A percentile compares a stretch with the other conserved stretches of the same genome.
These are phyloP conservation scores for Quercus dentata DNA, from an alignment of 306 rosid species.

Conservation along the genomic window DNA sequence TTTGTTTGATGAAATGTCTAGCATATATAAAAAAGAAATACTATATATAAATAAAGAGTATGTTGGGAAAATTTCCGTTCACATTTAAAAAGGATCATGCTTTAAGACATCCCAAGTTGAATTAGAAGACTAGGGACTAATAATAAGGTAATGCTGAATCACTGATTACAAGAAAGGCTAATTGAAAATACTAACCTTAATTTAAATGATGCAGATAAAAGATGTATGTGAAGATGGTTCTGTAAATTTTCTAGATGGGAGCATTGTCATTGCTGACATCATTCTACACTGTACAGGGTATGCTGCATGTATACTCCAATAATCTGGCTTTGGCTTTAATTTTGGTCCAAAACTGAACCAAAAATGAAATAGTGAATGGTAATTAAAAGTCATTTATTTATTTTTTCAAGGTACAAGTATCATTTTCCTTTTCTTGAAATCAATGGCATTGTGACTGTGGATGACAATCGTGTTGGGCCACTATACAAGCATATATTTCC, in stretches of 20 bases:
- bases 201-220: slow-evolving; percentile 52
- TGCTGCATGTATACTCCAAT: neutral
- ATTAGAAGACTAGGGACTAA: too few species aligned
- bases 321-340: neutral
- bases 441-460: slow-evolving; percentile 49
- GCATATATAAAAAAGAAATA: too few species aligned
- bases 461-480: slow-evolving; percentile 75
- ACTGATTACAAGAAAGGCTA: neutral
- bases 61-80: too few species aligned
- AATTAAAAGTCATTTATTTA: neutral
- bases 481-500: slow-evolving; percentile 79
- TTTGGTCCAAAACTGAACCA: neutral
- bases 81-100: too few species aligned
- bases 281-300: slow-evolving; percentile 90
- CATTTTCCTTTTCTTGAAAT: slow-evolving; percentile 69
- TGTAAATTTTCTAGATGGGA: slow-evolving; percentile 58
- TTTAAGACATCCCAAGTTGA: too few species aligned
- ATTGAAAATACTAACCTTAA: neutral
- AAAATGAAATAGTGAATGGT: neutral
- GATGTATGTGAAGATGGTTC: slow-evolving; percentile 57
- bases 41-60: too few species aligned
- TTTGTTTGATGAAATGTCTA: too few species aligned
- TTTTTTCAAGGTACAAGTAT: slow-evolving; percentile 50
- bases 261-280: slow-evolving; percentile 41
- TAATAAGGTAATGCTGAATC: too few species aligned